These are phyloP conservation scores for Coniochaeta ligniaria DNA, from an alignment of 2,329 filamentous ascomycete species.

Conservation along the genomic window DNA sequence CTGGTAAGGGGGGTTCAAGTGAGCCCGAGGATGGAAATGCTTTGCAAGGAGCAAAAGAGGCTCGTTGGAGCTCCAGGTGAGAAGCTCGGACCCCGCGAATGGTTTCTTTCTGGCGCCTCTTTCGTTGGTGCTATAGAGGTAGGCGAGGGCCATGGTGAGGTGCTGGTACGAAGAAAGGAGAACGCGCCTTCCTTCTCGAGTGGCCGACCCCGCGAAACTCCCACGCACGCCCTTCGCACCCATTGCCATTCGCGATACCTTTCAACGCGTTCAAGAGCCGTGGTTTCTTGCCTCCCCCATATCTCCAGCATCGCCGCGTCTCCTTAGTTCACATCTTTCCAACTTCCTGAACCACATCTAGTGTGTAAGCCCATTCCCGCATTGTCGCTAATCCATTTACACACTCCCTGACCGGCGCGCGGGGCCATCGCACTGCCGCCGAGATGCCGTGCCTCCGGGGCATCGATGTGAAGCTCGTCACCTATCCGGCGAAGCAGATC, in stretches of 20 bases:
- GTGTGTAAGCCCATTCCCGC: neutral
- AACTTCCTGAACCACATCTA: neutral
- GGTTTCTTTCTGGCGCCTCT: neutral
- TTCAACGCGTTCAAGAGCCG: neutral
- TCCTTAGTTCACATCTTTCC: neutral
- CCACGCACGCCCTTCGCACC: neutral
- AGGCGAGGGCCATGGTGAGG: neutral
- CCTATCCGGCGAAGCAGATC: constrained; percentile 24
- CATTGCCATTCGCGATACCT: neutral
- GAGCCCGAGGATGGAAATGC: neutral
- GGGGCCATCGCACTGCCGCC: neutral
- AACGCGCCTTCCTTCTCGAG: neutral
- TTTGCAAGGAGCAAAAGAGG: neutral
- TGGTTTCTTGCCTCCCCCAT: neutral
- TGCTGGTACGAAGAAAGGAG: neutral
- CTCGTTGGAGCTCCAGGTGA: neutral
- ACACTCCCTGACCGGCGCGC: neutral
- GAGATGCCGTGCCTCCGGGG: constrained; percentile 43
- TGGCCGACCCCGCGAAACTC: neutral
- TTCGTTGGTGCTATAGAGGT: neutral
- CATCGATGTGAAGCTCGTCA: constrained; percentile 36
- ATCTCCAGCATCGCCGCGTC: neutral
- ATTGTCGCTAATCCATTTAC: neutral
- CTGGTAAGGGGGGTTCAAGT: neutral
- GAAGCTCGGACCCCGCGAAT: neutral